phyloP scores from a whole-genome alignment of 352 stramenopile genomes.

The Globisporangium radiosum region DNA sequence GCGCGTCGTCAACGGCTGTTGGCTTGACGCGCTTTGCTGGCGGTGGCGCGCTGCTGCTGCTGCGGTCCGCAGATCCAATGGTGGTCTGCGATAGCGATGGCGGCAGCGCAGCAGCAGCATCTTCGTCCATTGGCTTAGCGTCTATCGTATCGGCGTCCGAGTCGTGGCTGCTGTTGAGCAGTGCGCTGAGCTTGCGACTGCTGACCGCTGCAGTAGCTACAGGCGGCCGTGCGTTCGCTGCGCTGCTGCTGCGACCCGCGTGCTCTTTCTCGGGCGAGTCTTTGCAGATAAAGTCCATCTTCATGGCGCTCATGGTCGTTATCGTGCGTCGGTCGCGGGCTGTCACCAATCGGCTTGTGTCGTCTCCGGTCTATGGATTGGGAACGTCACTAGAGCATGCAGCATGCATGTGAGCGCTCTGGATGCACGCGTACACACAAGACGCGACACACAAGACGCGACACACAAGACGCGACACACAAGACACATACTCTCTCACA shows the following conservation, averaged over 20 bases:
- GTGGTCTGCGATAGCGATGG: background rate
- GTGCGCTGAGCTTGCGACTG: slow-evolving; percentile 25
- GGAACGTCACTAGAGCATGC: background rate
- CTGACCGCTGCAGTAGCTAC: slow-evolving; percentile 13
- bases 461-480: background rate
- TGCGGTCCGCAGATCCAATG: background rate
- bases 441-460: background rate
- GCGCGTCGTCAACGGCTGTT: slow-evolving; percentile 9
- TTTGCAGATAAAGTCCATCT: slow-evolving; percentile 80
- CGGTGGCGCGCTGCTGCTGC: background rate
- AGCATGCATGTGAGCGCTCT: too few species aligned
- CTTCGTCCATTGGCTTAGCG: slow-evolving; percentile 8
- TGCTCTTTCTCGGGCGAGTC: slow-evolving; percentile 23
- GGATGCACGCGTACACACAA: background rate
- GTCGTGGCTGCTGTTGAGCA: slow-evolving; percentile 31
- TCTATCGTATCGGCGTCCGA: slow-evolving; percentile 25
- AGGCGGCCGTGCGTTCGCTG: background rate
- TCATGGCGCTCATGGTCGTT: slow-evolving; percentile 62
- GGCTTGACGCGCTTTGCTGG: background rate
- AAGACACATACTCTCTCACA: background rate
- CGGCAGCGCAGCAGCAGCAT: slow-evolving; percentile 7
- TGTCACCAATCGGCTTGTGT: background rate
- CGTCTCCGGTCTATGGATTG: background rate
- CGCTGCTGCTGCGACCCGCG: background rate
- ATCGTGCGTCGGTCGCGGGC: background rate